A percentile compares a stretch with the other conserved stretches of the same genome.
These are phyloP conservation scores for Exophiala phaeomuriformis DNA, from an alignment of 2,329 filamentous ascomycete species.

Conservation along the genomic window DNA sequence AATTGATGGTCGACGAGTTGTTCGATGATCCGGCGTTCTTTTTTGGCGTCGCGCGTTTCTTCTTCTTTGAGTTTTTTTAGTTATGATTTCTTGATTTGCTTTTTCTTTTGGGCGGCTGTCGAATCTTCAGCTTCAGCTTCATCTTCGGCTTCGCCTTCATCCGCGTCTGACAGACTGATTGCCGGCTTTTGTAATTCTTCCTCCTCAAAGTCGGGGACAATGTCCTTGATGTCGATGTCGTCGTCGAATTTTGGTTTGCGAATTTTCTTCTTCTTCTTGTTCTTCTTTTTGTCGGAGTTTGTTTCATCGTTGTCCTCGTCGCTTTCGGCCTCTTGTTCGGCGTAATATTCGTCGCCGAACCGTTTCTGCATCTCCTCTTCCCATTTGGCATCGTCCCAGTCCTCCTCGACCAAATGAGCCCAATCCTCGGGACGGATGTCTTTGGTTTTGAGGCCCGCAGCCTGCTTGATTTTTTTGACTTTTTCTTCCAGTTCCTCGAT, in stretches of 20 bases:
- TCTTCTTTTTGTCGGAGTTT: conserved; percentile 66
- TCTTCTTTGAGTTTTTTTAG: conserved; percentile 43
- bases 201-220: conserved; percentile 66
- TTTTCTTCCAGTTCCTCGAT: conserved; percentile 85
- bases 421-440: conserved; percentile 67
- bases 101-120: too few relatives aligned
- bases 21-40: conserved; percentile 77
- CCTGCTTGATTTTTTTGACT: conserved; percentile 78
- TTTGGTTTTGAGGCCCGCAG: conserved; percentile 65
- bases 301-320: conserved; percentile 77
- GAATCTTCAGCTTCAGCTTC: neutral
- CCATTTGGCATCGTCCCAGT: conserved; percentile 85
- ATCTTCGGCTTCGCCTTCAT: conserved; percentile 40
- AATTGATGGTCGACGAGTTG: conserved; percentile 76
- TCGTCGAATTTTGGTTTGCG: conserved; percentile 94
- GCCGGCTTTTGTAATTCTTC: conserved; percentile 37
- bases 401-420: conserved; percentile 74
- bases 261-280: conserved; percentile 15
- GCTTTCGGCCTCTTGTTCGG: conserved; percentile 52
- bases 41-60: conserved; percentile 64
- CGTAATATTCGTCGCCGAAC: conserved; percentile 90
- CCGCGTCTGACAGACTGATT: conserved; percentile 50
- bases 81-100: too few relatives aligned
- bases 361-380: conserved; percentile 80
- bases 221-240: conserved; percentile 92